Percentiles rank a stretch among this genome's conserved stretches.
These are phyloP conservation scores for Coffea eugenioides DNA, from an alignment of 257 asterid species.

Conservation along the genomic window DNA sequence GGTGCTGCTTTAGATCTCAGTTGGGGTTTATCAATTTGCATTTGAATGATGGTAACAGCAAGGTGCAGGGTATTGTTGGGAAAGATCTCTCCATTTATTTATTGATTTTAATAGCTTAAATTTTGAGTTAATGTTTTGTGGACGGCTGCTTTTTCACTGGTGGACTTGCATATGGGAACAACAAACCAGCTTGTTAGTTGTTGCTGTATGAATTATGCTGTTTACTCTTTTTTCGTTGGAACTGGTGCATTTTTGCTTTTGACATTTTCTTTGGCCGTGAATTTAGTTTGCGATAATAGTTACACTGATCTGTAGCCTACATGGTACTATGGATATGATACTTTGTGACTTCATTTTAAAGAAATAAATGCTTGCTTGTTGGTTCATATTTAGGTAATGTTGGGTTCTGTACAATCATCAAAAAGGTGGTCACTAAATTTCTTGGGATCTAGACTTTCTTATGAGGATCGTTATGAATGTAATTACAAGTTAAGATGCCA, in stretches of 20 bases:
- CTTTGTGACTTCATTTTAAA: neutral
- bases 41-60: constrained; percentile 18
- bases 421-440: no score
- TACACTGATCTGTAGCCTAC: no score
- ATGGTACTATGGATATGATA: neutral
- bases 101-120: neutral
- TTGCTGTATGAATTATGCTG: neutral
- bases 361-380: neutral
- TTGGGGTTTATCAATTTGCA: no score
- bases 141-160: constrained; percentile 44
- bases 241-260: neutral
- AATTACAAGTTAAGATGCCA: no score
- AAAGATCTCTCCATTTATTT: constrained; percentile 15
- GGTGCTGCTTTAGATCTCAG: no score
- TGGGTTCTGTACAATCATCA: neutral
- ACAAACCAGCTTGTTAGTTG: constrained; percentile 94
- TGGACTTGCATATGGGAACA: constrained; percentile 96
- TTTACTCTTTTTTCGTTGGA: neutral
- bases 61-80: constrained; percentile 95
- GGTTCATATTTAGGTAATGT: neutral
- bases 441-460: no score
- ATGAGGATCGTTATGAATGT: no score
- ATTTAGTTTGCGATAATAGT: no score
- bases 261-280: neutral
- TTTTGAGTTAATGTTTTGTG: constrained; percentile 8